Conservation (phyloP, 2,329 filamentous ascomycete genomes). For the Verticillium isaacii region DNA sequence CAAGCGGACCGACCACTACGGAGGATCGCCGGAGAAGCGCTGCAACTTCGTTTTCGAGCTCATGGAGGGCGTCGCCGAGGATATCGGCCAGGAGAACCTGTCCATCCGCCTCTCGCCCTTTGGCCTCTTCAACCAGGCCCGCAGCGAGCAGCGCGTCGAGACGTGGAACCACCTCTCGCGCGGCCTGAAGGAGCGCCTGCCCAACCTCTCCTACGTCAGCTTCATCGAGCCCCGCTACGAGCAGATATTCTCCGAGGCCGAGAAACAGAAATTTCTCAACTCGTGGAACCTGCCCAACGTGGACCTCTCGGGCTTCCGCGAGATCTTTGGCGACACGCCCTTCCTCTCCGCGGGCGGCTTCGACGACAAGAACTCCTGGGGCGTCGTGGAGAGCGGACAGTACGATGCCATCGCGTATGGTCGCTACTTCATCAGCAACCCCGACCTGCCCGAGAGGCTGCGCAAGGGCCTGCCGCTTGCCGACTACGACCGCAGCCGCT, state of each 20-base stretch:
- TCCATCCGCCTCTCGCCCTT: constrained; percentile 42
- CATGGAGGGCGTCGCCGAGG: constrained; percentile 36
- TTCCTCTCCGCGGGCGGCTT: constrained; percentile 54
- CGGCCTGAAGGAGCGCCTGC: constrained; percentile 38
- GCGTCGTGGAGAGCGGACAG: constrained; percentile 31
- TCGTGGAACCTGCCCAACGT: constrained; percentile 41
- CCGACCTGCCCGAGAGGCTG: constrained; percentile 39
- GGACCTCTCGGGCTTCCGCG: constrained; percentile 40
- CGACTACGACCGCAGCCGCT: constrained; percentile 36
- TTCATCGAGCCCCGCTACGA: constrained; percentile 53
- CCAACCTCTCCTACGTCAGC: constrained; percentile 46
- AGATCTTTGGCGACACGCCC: constrained; percentile 46
- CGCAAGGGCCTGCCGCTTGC: constrained; percentile 32
- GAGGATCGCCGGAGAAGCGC: constrained; percentile 23
- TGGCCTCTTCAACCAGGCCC: constrained; percentile 46
- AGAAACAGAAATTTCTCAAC: constrained; percentile 43
- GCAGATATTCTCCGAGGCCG: constrained; percentile 41
- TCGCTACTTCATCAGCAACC: constrained; percentile 42
- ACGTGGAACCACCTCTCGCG: constrained; percentile 46
- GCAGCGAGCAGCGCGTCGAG: constrained; percentile 44
- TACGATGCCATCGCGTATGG: constrained; percentile 44
- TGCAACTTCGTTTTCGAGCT: constrained; percentile 51
- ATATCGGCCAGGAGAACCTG: constrained; percentile 39
- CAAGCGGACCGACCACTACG: constrained; percentile 29
- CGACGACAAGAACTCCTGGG: constrained; percentile 43